Evolutionary conservation across 495 filamentous ascomycete genomes (phyloP).

Genomic region (Staphylotrichum tortipilum): DNA sequence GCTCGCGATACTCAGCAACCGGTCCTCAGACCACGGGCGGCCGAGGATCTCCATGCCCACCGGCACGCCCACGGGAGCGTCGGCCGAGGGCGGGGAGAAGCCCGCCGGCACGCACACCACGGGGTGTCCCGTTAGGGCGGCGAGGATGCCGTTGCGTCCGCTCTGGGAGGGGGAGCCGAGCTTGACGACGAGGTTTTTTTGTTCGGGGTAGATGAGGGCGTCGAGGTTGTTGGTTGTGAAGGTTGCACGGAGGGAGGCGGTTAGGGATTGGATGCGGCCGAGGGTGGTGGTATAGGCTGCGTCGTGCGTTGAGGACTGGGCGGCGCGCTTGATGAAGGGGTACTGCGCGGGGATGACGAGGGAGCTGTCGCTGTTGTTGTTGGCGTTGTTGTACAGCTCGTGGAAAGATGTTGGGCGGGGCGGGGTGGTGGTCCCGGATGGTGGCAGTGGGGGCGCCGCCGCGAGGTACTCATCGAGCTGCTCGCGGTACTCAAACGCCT

Average conservation of each 20-base stretch:
- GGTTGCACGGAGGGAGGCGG: slow-evolving; percentile 34
- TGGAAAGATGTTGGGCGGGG: slow-evolving; percentile 34
- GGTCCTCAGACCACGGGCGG: slow-evolving; percentile 41
- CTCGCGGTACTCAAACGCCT: slow-evolving; percentile 49
- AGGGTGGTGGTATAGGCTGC: slow-evolving; percentile 35
- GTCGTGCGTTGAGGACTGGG: slow-evolving; percentile 38
- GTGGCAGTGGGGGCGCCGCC: slow-evolving; percentile 24
- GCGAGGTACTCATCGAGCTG: slow-evolving; percentile 42
- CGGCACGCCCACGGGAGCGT: slow-evolving; percentile 49
- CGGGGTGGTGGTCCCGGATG: slow-evolving; percentile 7
- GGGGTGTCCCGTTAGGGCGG: slow-evolving; percentile 54
- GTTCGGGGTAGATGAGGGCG: slow-evolving; percentile 57
- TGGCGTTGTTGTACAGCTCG: slow-evolving; percentile 34
- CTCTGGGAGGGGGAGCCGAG: slow-evolving; percentile 46
- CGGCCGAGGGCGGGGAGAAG: slow-evolving; percentile 31
- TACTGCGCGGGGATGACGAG: slow-evolving; percentile 52
- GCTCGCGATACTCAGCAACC: slow-evolving; percentile 41
- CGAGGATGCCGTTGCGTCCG: slow-evolving; percentile 57
- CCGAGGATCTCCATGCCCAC: slow-evolving; percentile 60
- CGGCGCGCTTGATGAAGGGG: slow-evolving; percentile 40
- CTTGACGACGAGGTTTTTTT: slow-evolving; percentile 53
- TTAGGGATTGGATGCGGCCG: slow-evolving; percentile 40
- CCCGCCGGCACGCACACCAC: slow-evolving; percentile 51
- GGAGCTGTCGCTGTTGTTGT: slow-evolving; percentile 28
- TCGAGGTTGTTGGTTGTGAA: slow-evolving; percentile 44